phyloP scores from a whole-genome alignment of 2,329 filamentous ascomycete genomes.

The Mollisiaceae sp. region DNA sequence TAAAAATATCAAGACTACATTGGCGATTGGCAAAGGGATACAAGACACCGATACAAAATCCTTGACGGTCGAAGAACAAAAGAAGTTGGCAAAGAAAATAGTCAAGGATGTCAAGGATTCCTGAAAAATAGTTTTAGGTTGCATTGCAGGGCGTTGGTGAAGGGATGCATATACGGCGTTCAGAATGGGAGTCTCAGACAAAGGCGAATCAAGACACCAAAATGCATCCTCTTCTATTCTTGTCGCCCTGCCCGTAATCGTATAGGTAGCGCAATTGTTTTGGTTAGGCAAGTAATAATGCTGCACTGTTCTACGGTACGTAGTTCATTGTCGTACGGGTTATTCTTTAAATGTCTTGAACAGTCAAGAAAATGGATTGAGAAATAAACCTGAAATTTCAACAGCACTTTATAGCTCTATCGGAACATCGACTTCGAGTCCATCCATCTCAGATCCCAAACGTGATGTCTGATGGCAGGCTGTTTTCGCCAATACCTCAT shows the following conservation, averaged over 20 bases:
- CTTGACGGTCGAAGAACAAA: constrained; percentile 69
- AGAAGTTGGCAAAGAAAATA: constrained; percentile 69
- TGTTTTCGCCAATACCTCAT: constrained; percentile 2
- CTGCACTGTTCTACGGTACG: too few species aligned
- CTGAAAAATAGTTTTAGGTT: background rate
- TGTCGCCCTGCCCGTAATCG: background rate
- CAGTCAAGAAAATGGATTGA: background rate
- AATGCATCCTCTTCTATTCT: too few species aligned
- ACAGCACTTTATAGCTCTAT: background rate
- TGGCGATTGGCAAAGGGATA: constrained; percentile 80
- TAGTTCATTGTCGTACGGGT: too few species aligned
- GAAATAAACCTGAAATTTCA: background rate
- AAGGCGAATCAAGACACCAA: background rate
- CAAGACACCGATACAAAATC: constrained; percentile 74
- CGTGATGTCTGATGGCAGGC: constrained; percentile 5
- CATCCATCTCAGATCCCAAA: background rate
- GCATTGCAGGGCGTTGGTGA: constrained; percentile 1
- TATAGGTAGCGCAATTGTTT: background rate
- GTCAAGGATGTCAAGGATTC: constrained; percentile 34
- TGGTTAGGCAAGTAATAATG: too few species aligned
- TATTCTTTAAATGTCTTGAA: too few species aligned
- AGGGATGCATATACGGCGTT: background rate
- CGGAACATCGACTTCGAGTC: background rate
- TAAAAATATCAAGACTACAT: constrained; percentile 71
- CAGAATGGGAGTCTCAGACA: background rate